These are phyloP conservation scores for Rhizopogon vulgaris DNA, from an alignment of 768 basidiomycete species.

Conservation along the genomic window DNA sequence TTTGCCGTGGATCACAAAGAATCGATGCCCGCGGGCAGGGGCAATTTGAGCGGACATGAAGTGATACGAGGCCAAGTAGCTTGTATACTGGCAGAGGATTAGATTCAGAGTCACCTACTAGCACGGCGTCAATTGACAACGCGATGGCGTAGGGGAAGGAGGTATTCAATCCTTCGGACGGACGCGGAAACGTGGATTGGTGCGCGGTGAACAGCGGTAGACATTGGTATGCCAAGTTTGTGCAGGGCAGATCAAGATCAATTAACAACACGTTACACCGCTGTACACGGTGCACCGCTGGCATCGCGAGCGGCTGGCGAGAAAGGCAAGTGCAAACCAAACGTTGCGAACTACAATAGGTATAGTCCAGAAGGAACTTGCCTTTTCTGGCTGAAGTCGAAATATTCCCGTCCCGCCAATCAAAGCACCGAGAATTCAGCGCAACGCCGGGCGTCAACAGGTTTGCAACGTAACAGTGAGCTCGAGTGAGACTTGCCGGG, in stretches of 20 bases:
- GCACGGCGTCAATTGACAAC: background rate
- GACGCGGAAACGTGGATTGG: background rate
- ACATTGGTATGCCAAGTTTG: background rate
- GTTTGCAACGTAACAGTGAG: background rate
- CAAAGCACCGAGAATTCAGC: background rate
- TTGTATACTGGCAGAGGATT: slow-evolving; percentile 1
- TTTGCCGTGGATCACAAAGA: slow-evolving; percentile 16
- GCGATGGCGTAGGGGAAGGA: background rate
- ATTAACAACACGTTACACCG: background rate
- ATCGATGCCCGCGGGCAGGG: slow-evolving; percentile 20
- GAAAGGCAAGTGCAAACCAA: background rate
- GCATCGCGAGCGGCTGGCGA: background rate
- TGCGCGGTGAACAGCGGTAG: background rate
- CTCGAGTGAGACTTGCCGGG: background rate
- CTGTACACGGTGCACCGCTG: background rate
- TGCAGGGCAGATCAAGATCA: background rate
- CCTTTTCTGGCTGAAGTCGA: background rate
- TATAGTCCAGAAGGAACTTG: background rate
- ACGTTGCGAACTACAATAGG: background rate
- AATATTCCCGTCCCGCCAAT: background rate
- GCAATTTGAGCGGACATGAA: slow-evolving; percentile 27
- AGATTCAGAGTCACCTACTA: background rate
- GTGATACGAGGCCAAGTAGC: slow-evolving; percentile 4
- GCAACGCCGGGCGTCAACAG: background rate
- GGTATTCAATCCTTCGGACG: background rate